Evolutionary conservation across 768 basidiomycete genomes (phyloP).

Genomic region (Rossbeevera mucosa): DNA sequence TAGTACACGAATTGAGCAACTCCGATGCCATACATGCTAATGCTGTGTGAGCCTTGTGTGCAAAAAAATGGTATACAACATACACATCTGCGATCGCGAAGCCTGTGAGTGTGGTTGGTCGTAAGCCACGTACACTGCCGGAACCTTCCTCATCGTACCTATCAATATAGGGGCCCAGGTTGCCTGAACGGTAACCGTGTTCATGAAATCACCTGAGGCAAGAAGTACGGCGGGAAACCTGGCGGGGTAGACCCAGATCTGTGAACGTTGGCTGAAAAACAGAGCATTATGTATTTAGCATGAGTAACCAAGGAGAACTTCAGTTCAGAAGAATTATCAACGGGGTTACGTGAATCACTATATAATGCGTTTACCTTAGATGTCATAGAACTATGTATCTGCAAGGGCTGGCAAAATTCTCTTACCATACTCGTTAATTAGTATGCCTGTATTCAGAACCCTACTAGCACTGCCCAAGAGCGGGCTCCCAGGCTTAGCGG

Average conservation of each 20-base stretch:
- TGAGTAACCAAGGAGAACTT: too few relatives aligned
- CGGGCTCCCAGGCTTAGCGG: too few relatives aligned
- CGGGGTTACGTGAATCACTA: too few relatives aligned
- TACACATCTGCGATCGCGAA: conserved; percentile 11
- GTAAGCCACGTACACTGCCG: too few relatives aligned
- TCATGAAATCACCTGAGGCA: conserved; percentile 10
- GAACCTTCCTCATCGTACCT: conserved; percentile 5
- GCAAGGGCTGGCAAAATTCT: too few relatives aligned
- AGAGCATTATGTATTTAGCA: background rate
- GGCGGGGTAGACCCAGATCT: background rate
- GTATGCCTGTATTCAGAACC: too few relatives aligned
- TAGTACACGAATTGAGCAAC: conserved; percentile 6
- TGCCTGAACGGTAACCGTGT: background rate
- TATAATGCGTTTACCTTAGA: too few relatives aligned
- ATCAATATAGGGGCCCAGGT: conserved; percentile 16
- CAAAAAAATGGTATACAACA: background rate
- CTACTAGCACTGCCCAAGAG: too few relatives aligned
- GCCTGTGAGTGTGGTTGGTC: conserved; percentile 17
- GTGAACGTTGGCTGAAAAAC: background rate
- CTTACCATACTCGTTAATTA: too few relatives aligned
- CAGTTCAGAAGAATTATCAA: too few relatives aligned
- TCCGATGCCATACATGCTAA: background rate
- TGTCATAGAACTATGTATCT: too few relatives aligned
- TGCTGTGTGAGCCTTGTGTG: background rate
- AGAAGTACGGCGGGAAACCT: background rate